phyloP scores from a whole-genome alignment of 2,329 filamentous ascomycete species.

The Penicillium sp. region DNA sequence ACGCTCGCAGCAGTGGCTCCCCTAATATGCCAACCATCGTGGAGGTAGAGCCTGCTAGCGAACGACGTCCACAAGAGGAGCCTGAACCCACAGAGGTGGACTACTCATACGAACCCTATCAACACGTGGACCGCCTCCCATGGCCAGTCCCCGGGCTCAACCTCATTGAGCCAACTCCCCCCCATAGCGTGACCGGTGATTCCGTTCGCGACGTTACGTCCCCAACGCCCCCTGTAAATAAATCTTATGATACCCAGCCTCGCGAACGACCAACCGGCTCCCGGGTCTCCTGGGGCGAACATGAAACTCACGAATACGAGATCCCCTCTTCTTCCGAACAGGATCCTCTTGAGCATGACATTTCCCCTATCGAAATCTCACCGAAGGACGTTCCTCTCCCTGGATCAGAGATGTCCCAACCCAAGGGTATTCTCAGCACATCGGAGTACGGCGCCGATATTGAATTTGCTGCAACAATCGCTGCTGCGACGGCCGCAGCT shows the following conservation, averaged over 20 bases:
- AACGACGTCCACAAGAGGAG: conserved; percentile 18
- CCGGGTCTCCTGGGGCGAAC: conserved; percentile 66
- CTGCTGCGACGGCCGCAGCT: conserved; percentile 66
- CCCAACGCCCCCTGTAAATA: conserved; percentile 38
- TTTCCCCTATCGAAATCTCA: conserved; percentile 17
- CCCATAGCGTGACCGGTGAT: conserved; percentile 47
- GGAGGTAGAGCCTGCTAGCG: conserved; percentile 34
- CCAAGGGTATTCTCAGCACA: conserved; percentile 2
- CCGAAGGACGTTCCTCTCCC: conserved; percentile 13
- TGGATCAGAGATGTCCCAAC: conserved; percentile 5
- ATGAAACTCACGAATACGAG: conserved; percentile 64
- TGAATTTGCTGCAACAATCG: conserved; percentile 68
- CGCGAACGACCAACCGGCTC: conserved; percentile 48
- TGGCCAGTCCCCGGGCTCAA: conserved; percentile 56
- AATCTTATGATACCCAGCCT: conserved; percentile 47
- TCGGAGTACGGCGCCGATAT: conserved; percentile 62
- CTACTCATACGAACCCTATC: conserved; percentile 20
- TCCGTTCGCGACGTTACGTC: conserved; percentile 36
- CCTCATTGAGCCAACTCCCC: conserved; percentile 59
- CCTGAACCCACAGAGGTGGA: neutral
- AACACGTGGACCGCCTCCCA: conserved; percentile 29
- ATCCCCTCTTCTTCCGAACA: conserved; percentile 53
- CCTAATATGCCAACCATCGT: conserved; percentile 31
- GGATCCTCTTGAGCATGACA: conserved; percentile 31
- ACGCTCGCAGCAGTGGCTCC: conserved; percentile 21